Evolutionary conservation across 2,329 filamentous ascomycete species (phyloP).

Genomic region (Microdochium bolleyi): DNA sequence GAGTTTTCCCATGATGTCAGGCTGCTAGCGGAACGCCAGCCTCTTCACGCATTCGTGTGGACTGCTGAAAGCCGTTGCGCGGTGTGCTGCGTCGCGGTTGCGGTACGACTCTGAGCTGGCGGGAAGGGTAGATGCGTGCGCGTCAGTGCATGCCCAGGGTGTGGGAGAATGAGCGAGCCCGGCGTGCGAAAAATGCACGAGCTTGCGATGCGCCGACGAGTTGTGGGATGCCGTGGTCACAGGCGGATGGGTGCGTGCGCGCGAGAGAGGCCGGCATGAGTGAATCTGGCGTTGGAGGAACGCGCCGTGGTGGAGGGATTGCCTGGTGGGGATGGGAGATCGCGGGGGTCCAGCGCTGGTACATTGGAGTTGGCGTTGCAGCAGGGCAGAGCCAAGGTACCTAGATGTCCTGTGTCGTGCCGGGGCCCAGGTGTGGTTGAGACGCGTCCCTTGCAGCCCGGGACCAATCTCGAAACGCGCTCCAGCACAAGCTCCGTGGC

Average conservation of each 20-base stretch:
- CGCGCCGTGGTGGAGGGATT: neutral
- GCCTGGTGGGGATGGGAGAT: neutral
- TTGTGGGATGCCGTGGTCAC: neutral
- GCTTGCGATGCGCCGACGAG: neutral
- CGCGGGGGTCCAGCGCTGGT: neutral
- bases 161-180: neutral
- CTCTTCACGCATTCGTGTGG: neutral
- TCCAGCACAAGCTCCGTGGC: neutral
- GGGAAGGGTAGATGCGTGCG: neutral
- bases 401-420: neutral
- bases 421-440: no score
- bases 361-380: neutral
- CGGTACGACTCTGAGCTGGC: neutral
- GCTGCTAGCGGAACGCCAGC: neutral
- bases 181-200: neutral
- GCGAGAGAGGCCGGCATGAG: neutral
- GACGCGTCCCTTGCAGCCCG: no score
- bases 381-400: neutral
- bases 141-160: neutral
- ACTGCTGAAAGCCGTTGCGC: slow-evolving; percentile 2
- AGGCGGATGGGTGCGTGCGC: neutral
- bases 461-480: no score
- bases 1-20: slow-evolving; percentile 80
- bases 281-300: neutral
- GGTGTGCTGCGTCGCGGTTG: neutral